Evolutionary conservation across 345 rosid genomes (phyloP), one percentile per base, ranked within the genome.

Genomic region (Pugionium dolabratum): DNA sequence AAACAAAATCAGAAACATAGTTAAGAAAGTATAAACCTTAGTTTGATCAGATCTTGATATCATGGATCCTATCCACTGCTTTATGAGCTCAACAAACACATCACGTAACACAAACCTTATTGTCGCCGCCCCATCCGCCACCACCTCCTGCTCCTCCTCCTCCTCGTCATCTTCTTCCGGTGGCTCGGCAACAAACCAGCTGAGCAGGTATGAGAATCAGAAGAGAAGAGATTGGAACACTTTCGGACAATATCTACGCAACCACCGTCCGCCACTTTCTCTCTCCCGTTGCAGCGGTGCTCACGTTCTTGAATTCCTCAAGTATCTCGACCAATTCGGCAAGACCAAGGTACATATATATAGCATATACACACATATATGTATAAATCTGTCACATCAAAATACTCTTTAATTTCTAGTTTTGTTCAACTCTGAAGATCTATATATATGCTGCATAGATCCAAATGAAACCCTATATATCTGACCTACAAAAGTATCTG

Each of bases 201-300:
- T 83, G 6, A 88, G 96, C 72, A 85, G 98, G 67, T 91, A 91
- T 25, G 98, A 91, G 87, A 91, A 89, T 81, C 98, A 91, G 64
- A 91, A 91, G 83, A 80, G 98, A 52, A 78, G 98, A 48, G 98
- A 91, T 75, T 91, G 98, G 98, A 91, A 86, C 84, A 89, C 96
- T 55, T 91, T 91, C 28, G 96, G 98, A 8, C 96, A 91, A 69
- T 91, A 91, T 74, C 90, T 91, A 41, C 78, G 94, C 42, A 91
- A 89, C 82, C 98, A 91, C 77, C 77, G 98, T n/a, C 98, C 98
- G 0, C 98, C 98, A 5, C 90, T 91, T 34, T 79, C 86, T 2
- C 88, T 91, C 18, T 75, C 86, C 52, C 82, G 96, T n/a, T 91
- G 98, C 75, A 91, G 98, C 54, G 96, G 98, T 18, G 98, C 98